Evolutionary conservation across 1,284 basidiomycete species (phyloP).

Genomic region (Grifola frondosa): DNA sequence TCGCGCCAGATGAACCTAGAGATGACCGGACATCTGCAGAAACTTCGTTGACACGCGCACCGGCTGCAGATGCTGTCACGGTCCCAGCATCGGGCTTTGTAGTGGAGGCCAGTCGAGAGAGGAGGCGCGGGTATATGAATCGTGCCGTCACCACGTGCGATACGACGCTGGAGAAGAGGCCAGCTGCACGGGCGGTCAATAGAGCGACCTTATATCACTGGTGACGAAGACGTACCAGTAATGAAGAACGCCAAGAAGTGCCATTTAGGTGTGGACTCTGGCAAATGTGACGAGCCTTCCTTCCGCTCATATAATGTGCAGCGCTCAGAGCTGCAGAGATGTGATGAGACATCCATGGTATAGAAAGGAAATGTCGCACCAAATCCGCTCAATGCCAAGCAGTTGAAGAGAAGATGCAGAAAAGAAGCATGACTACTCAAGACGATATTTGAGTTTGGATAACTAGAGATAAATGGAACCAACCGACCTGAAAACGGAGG

Average conservation of each 20-base stretch:
- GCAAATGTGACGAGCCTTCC: too few relatives aligned
- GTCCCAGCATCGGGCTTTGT: constrained; percentile 25
- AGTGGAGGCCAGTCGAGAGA: constrained; percentile 48
- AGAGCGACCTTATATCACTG: not conserved
- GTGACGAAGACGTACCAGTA: constrained; percentile 52
- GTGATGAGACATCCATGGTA: too few relatives aligned
- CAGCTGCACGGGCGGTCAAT: constrained; percentile 44
- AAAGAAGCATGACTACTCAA: too few relatives aligned
- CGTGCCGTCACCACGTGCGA: constrained; percentile 72
- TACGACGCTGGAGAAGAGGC: constrained; percentile 64
- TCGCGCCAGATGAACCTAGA: constrained; percentile 83
- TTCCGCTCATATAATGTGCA: too few relatives aligned
- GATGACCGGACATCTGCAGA: constrained; percentile 64
- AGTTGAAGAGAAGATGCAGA: constrained; percentile 65
- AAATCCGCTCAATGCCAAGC: constrained; percentile 70
- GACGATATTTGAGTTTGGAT: too few relatives aligned
- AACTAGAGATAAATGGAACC: too few relatives aligned
- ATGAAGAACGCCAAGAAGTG: constrained; percentile 80
- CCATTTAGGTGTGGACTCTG: constrained; percentile 64
- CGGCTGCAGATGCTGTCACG: constrained; percentile 14
- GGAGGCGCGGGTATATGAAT: constrained; percentile 64
- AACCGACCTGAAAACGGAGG: constrained; percentile 69
- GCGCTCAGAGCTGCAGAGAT: too few relatives aligned
- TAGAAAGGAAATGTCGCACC: constrained; percentile 42
- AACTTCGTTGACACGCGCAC: constrained; percentile 40